Conservation (phyloP, 495 filamentous ascomycete genomes). For the Paragyromitra xinjiangensis region DNA sequence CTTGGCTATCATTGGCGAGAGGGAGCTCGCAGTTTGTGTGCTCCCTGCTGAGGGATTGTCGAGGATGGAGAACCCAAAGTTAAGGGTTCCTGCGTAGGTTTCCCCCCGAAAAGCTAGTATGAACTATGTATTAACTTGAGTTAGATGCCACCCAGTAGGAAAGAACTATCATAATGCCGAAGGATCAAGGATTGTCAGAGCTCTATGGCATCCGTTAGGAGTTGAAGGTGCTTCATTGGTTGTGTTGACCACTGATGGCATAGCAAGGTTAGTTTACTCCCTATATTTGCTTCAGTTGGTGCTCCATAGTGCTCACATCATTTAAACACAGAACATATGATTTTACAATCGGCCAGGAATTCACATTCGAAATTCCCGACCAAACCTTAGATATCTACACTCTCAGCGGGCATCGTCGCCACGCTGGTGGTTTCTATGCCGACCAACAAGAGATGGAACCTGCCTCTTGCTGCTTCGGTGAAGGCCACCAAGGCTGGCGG, state of each 20-base stretch:
- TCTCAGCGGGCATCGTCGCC: conserved; percentile 46
- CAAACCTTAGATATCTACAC: conserved; percentile 53
- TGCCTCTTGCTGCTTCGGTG: conserved; percentile 55
- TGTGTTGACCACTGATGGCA: conserved; percentile 54
- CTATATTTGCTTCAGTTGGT: not conserved
- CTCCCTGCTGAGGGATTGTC: conserved; percentile 53
- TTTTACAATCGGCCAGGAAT: conserved; percentile 49
- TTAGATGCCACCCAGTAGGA: conserved; percentile 53
- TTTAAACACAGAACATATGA: conserved; percentile 50
- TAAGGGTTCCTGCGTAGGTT: conserved; percentile 54
- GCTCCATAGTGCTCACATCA: not conserved
- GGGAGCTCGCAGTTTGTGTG: conserved; percentile 51
- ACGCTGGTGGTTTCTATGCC: conserved; percentile 45
- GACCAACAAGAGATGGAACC: conserved; percentile 54
- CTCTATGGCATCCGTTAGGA: conserved; percentile 56
- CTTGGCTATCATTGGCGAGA: conserved; percentile 56
- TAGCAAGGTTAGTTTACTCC: conserved; percentile 47
- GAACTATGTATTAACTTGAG: conserved; percentile 20
- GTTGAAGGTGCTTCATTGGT: conserved; percentile 56
- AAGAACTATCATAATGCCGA: conserved; percentile 39
- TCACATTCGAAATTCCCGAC: conserved; percentile 52
- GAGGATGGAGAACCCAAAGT: conserved; percentile 42
- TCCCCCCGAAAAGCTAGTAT: not conserved
- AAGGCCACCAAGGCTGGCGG: conserved; percentile 51
- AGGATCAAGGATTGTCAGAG: conserved; percentile 47